A percentile compares a stretch with the other conserved stretches of the same genome.
Evolutionary conservation across 2,329 filamentous ascomycete genomes (phyloP).

Genomic region (Ploettnerulaceae sp.): DNA sequence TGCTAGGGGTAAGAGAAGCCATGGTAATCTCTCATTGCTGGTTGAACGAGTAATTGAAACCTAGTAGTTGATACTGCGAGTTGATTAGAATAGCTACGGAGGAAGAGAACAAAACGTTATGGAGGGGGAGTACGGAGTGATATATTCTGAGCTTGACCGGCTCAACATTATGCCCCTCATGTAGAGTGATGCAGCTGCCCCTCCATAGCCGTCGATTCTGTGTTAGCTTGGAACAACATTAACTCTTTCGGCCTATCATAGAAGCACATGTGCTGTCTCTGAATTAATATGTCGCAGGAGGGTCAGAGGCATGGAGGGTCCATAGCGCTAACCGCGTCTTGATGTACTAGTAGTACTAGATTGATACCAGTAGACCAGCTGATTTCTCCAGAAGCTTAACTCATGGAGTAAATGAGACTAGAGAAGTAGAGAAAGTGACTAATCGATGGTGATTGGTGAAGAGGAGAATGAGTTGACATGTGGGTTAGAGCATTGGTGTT

Average conservation of each 20-base stretch:
- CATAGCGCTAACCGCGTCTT: conserved; percentile 6
- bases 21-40: conserved; percentile 64
- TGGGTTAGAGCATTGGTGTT: conserved; percentile 12
- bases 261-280: conserved; percentile 10
- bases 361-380: conserved; percentile 2
- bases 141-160: conserved; percentile 14
- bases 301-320: conserved; percentile 1
- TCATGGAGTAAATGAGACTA: background rate
- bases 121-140: conserved; percentile 11
- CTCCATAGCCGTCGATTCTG: conserved; percentile 14
- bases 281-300: conserved; percentile 14
- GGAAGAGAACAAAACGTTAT: conserved; percentile 10
- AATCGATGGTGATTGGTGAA: conserved; percentile 1
- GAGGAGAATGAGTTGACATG: conserved; percentile 3
- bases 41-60: conserved; percentile 17
- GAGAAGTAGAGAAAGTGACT: conserved; percentile 5
- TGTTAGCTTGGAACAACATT: conserved; percentile 3
- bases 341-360: background rate
- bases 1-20: conserved; percentile 67
- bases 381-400: background rate
- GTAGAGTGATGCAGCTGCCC: conserved; percentile 14
- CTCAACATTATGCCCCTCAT: conserved; percentile 10
- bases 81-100: conserved; percentile 9
- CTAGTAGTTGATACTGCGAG: conserved; percentile 31
- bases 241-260: conserved; percentile 19